These are phyloP conservation scores for Adansonia gregorii DNA, from an alignment of 441 rosid species.

Conservation along the genomic window DNA sequence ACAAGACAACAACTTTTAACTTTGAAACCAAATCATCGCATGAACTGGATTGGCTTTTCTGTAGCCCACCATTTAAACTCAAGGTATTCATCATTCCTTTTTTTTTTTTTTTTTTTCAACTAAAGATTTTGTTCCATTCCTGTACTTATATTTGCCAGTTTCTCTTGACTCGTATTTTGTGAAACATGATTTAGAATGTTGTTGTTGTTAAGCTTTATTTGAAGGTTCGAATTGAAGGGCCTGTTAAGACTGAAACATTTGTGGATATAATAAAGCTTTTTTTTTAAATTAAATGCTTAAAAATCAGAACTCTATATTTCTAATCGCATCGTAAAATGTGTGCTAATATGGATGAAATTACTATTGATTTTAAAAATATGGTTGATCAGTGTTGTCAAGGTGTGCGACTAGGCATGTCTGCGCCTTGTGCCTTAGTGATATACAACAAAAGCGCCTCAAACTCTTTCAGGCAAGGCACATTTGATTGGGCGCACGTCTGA, in stretches of 20 bases:
- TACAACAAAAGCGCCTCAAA: too few relatives aligned
- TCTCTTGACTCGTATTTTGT: neutral
- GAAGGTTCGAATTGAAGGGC: neutral
- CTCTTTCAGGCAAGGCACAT: too few relatives aligned
- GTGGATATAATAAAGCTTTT: neutral
- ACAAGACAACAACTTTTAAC: constrained; percentile 95
- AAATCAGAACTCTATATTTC: neutral
- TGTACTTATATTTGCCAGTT: neutral
- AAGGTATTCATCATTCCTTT: constrained; percentile 51
- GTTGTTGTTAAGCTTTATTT: neutral
- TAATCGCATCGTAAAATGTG: neutral
- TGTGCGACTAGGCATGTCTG: too few relatives aligned
- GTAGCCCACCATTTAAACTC: constrained; percentile 95
- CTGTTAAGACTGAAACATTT: neutral
- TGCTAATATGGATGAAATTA: constrained; percentile 1
- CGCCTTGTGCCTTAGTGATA: too few relatives aligned
- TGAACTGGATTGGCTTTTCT: constrained; percentile 99
- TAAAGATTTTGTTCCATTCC: constrained; percentile 6
- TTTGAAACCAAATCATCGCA: constrained; percentile 96
- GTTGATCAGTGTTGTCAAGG: neutral
- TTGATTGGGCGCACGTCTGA: too few relatives aligned
- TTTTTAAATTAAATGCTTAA: neutral
- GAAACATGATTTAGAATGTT: neutral
- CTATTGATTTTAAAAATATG: constrained; percentile 11
- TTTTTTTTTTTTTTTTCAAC: constrained; percentile 37